Evolutionary conservation across 495 filamentous ascomycete species (phyloP).

Genomic region (Podospora pseudopauciseta): DNA sequence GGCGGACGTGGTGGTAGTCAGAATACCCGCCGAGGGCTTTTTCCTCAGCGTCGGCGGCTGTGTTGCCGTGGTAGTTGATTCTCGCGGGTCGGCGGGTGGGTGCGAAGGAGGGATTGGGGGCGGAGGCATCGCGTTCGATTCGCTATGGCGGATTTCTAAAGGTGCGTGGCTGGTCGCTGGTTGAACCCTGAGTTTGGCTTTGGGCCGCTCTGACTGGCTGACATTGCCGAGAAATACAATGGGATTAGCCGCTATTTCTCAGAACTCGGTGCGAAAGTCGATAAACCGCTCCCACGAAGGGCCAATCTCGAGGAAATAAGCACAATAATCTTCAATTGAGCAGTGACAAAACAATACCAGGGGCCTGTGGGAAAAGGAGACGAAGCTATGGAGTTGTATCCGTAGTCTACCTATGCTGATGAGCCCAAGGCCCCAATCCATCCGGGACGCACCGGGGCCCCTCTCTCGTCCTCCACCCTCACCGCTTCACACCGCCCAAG

Average conservation of each 20-base stretch:
- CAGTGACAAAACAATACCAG: not conserved
- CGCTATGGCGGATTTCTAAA: conserved; percentile 1
- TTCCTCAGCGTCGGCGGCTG: conserved; percentile 15
- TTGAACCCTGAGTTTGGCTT: conserved; percentile 30
- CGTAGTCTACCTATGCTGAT: not conserved
- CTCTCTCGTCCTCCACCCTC: not conserved
- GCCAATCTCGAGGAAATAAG: conserved; percentile 1
- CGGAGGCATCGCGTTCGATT: conserved; percentile 16
- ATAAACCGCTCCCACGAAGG: conserved; percentile 3
- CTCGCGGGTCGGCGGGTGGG: conserved; percentile 2
- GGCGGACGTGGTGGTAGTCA: conserved; percentile 30
- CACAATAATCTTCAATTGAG: not conserved
- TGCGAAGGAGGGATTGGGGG: conserved; percentile 8
- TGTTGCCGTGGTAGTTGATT: not conserved
- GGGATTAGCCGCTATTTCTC: conserved; percentile 8
- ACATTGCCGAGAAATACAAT: conserved; percentile 21
- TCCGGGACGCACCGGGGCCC: not conserved
- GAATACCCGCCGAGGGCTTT: conserved; percentile 31
- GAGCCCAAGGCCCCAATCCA: not conserved
- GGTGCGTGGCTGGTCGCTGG: conserved; percentile 9
- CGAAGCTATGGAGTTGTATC: not conserved
- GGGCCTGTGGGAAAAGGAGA: not conserved
- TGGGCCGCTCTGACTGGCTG: conserved; percentile 31
- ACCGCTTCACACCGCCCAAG: not conserved
- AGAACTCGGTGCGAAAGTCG: not conserved